These are phyloP conservation scores for Flaveria bidentis DNA, from an alignment of 129 eudicot genomes.

Conservation along the genomic window DNA sequence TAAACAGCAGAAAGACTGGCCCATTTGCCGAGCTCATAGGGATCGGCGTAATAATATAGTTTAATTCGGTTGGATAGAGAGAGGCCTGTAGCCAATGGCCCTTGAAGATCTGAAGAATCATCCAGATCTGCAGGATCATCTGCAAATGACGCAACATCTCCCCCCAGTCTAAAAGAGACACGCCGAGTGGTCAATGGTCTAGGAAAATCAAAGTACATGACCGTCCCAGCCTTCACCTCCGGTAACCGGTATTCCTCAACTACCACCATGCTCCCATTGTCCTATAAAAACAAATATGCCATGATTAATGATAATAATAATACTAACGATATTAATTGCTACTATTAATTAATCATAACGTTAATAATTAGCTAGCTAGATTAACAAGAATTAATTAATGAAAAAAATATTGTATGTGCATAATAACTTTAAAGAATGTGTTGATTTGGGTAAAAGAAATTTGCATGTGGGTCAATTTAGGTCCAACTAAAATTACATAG, in stretches of 20 bases:
- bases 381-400: not conserved
- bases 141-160: conserved; percentile 75
- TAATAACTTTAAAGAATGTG: not conserved
- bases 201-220: conserved; percentile 93
- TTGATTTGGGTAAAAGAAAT: not conserved
- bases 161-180: conserved; percentile 68
- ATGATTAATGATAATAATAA: not conserved
- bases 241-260: conserved; percentile 83
- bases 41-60: conserved; percentile 79
- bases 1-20: conserved; percentile 76
- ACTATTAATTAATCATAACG: not conserved
- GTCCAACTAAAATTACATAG: not conserved
- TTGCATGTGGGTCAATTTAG: not conserved
- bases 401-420: not conserved
- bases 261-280: conserved; percentile 66
- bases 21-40: conserved; percentile 94
- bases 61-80: conserved; percentile 71
- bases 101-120: conserved; percentile 49
- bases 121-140: conserved; percentile 91
- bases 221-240: conserved; percentile 74
- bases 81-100: conserved; percentile 66
- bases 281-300: conserved; percentile 42
- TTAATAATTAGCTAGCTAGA: not conserved
- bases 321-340: not conserved
- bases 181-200: conserved; percentile 59